Conservation (phyloP, 768 basidiomycete species). For the Agaricus sinodeliciosus region DNA sequence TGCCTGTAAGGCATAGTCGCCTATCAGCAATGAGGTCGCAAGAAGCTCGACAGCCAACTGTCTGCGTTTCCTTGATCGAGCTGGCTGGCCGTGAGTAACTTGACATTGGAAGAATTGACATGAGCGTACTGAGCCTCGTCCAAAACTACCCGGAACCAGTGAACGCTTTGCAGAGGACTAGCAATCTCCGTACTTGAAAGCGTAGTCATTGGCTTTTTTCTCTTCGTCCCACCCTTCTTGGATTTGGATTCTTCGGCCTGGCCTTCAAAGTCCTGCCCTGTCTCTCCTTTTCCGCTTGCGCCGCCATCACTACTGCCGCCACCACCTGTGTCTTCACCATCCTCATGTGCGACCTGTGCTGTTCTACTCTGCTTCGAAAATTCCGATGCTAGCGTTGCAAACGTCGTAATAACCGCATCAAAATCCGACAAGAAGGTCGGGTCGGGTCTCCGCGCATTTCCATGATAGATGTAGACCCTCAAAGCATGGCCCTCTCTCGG, state of each 20-base stretch:
- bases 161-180: slow-evolving; percentile 86
- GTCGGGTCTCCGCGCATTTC: slow-evolving; percentile 80
- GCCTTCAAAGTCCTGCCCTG: background rate
- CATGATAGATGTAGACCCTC: slow-evolving; percentile 95
- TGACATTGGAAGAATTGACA: background rate
- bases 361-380: slow-evolving; percentile 84
- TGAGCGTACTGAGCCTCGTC: slow-evolving; percentile 91
- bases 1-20: slow-evolving; percentile 92
- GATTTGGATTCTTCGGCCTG: slow-evolving; percentile 34
- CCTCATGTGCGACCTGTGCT: slow-evolving; percentile 47
- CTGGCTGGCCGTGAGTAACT: slow-evolving; percentile 22
- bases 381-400: slow-evolving; percentile 91
- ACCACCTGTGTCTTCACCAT: slow-evolving; percentile 65
- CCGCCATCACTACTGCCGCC: slow-evolving; percentile 61
- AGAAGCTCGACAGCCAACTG: slow-evolving; percentile 90
- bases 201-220: slow-evolving; percentile 43
- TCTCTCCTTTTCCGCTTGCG: slow-evolving; percentile 58
- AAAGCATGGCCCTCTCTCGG: slow-evolving; percentile 45
- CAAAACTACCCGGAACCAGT: slow-evolving; percentile 94
- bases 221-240: slow-evolving; percentile 63
- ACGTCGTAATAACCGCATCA: slow-evolving; percentile 97
- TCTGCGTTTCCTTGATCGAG: slow-evolving; percentile 93
- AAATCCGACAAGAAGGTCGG: slow-evolving; percentile 87
- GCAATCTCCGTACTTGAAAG: slow-evolving; percentile 37
- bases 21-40: slow-evolving; percentile 94